phyloP scores from a whole-genome alignment of 2,329 filamentous ascomycete species.

The Hysterium pulicare region DNA sequence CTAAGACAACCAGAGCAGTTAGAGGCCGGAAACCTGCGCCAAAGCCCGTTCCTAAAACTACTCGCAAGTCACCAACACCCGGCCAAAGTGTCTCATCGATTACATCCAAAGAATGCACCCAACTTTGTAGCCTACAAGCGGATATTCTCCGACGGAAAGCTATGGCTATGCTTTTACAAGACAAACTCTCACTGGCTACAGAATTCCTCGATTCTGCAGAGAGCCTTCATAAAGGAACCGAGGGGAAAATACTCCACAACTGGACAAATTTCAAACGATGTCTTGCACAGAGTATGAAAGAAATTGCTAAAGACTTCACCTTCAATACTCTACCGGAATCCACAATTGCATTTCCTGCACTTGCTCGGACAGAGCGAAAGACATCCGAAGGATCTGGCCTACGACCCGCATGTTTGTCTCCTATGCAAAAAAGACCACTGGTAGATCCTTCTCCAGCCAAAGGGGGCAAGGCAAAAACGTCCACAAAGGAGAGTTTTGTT shows the following conservation, averaged over 20 bases:
- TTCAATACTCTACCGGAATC: slow-evolving; percentile 91
- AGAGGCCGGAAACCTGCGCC: slow-evolving; percentile 22
- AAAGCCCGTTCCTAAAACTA: slow-evolving; percentile 2
- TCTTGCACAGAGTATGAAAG: slow-evolving; percentile 64
- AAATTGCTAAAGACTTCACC: slow-evolving; percentile 75
- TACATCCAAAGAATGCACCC: slow-evolving; percentile 34
- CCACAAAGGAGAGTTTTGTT: slow-evolving; percentile 46
- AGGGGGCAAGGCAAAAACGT: slow-evolving; percentile 22
- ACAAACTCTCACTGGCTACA: slow-evolving; percentile 27
- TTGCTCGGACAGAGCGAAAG: slow-evolving; percentile 39
- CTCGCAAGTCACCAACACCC: slow-evolving; percentile 10
- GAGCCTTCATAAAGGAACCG: slow-evolving; percentile 25
- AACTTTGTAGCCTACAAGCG: slow-evolving; percentile 43
- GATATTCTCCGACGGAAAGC: slow-evolving; percentile 52
- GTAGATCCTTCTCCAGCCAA: slow-evolving; percentile 12
- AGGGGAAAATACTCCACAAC: slow-evolving; percentile 48
- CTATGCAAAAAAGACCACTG: slow-evolving; percentile 12
- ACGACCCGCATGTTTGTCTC: slow-evolving; percentile 5
- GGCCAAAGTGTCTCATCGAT: slow-evolving; percentile 11
- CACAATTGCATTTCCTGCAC: slow-evolving; percentile 79
- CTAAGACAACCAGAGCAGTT: slow-evolving; percentile 10
- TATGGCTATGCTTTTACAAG: slow-evolving; percentile 35
- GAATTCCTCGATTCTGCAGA: slow-evolving; percentile 25
- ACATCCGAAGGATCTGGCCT: slow-evolving; percentile 17
- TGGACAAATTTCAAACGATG: slow-evolving; percentile 66